Conservation (phyloP, 148 eudicot species). For the Salicornia ramosissima region DNA sequence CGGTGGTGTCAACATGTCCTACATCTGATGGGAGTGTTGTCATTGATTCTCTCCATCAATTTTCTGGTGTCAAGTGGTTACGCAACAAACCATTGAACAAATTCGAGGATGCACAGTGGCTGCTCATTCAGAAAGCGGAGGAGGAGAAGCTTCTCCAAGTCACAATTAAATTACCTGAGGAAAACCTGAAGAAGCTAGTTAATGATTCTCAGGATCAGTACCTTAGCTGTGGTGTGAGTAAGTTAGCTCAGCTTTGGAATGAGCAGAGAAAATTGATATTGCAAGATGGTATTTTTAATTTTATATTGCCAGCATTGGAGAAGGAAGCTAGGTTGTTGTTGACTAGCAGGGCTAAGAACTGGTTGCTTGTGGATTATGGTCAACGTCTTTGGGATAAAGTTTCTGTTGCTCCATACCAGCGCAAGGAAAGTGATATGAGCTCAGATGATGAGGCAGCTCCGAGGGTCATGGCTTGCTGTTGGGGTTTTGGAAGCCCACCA, state of each 20-base stretch:
- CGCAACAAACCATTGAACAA: conserved; percentile 69
- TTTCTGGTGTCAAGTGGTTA: conserved; percentile 89
- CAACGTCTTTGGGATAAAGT: conserved; percentile 72
- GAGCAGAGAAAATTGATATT: conserved; percentile 88
- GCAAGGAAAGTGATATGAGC: conserved; percentile 57
- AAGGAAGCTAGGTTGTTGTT: conserved; percentile 88
- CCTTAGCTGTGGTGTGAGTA: conserved; percentile 88
- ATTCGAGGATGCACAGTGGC: conserved; percentile 98
- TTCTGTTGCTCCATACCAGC: conserved; percentile 85
- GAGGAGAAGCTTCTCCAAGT: conserved; percentile 97
- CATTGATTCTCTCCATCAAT: conserved; percentile 81
- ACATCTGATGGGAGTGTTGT: conserved; percentile 67
- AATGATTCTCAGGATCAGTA: conserved; percentile 78
- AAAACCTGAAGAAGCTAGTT: conserved; percentile 46
- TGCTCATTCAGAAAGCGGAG: conserved; percentile 95
- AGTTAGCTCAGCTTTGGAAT: conserved; percentile 92
- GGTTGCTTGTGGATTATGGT: conserved; percentile 82
- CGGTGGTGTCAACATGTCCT: conserved; percentile 82
- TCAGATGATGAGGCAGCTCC: conserved; percentile 89
- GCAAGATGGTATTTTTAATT: conserved; percentile 61
- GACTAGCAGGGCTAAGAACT: conserved; percentile 70
- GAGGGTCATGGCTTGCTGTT: conserved; percentile 98
- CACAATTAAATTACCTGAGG: conserved; percentile 65
- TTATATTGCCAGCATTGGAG: conserved; percentile 78
- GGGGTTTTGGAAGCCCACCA: conserved; percentile 91